Evolutionary conservation across 2,329 filamentous ascomycete species (phyloP), one percentile per base, ranked within the genome.

Genomic region (Sphaerostilbella broomeana): DNA sequence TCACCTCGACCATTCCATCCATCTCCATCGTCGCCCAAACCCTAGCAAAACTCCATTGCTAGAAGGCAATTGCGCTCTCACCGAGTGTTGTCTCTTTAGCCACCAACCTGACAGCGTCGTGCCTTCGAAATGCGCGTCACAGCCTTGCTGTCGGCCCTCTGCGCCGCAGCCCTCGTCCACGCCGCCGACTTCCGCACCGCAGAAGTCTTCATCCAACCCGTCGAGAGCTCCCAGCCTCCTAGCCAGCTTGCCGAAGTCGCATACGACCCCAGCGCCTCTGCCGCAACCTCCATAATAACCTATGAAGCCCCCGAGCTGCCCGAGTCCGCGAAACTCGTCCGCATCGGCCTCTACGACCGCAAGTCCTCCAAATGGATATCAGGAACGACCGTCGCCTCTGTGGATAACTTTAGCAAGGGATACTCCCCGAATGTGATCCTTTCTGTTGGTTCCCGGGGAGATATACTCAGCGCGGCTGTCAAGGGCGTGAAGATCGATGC

Each of bases 401-500:
- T 60, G 2, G 67, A 72, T 40, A 81, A 76, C 57, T 79, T 82
- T 48, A 61, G 59, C 46, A 79, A 79, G 60, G 78, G 78, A 5
- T 81, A 74, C 55, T 64, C 71, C 47, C 77, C 77, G 12, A 70
- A 71, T 37, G 58, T 83, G 35, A 52, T 76, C 18, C 55, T 82
- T 10, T 68, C 67, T 3, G 61, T 80, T 25, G 69, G 72, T 47
- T 54, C 54, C 16, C 44, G 47, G 26, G 69, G 67, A 6, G 57
- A 60, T 6, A 60, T 75, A 2, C 51, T 77, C 34, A 71, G 76
- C 18, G 73, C 69, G 11, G 64, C 66, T 22, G 56, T 70, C 32
- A 72, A 71, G 55, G 75, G 77, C n/a, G 69, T 77, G 15, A 57
- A 57, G 49, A 75, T 82, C 41, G 78, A 82, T 54, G 78, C 78